Evolutionary conservation across 176 grass and related monocot species (phyloP).

Genomic region (Secale cereale): DNA sequence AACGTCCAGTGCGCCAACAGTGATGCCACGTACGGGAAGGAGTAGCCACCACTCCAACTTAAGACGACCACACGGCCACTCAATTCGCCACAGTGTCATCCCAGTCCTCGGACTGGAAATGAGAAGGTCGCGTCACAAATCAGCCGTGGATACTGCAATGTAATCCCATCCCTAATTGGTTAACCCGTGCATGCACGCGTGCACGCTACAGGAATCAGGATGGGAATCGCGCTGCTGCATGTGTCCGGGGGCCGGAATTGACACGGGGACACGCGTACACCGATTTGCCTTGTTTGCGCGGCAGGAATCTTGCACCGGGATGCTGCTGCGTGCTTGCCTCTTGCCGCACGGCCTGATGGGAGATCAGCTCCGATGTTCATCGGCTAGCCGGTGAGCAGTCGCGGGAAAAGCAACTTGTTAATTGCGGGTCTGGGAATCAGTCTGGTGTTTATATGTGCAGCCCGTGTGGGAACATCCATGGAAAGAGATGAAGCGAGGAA

Average conservation of each 20-base stretch:
- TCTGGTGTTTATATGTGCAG: neutral
- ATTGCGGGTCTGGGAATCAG: neutral
- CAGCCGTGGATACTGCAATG: neutral
- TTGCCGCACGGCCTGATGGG: neutral
- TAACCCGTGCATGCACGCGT: neutral
- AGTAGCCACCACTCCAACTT: neutral
- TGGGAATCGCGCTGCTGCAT: neutral
- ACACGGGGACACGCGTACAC: neutral
- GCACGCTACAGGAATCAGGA: neutral
- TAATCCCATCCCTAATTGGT: too few species aligned
- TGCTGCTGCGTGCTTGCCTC: constrained; percentile 5
- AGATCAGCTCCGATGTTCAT: too few species aligned
- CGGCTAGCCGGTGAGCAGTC: constrained; percentile 5
- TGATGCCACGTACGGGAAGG: neutral
- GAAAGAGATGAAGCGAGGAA: neutral
- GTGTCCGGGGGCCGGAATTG: neutral
- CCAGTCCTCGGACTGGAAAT: neutral
- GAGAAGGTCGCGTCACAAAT: neutral
- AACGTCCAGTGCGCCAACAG: neutral
- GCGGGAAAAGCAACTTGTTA: neutral
- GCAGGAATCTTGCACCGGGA: constrained; percentile 16
- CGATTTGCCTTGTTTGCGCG: neutral
- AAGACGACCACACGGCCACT: neutral
- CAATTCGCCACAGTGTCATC: neutral
- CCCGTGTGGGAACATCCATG: neutral